These are phyloP conservation scores for Rauvolfia tetraphylla DNA, from an alignment of 257 asterid species.

Conservation along the genomic window DNA sequence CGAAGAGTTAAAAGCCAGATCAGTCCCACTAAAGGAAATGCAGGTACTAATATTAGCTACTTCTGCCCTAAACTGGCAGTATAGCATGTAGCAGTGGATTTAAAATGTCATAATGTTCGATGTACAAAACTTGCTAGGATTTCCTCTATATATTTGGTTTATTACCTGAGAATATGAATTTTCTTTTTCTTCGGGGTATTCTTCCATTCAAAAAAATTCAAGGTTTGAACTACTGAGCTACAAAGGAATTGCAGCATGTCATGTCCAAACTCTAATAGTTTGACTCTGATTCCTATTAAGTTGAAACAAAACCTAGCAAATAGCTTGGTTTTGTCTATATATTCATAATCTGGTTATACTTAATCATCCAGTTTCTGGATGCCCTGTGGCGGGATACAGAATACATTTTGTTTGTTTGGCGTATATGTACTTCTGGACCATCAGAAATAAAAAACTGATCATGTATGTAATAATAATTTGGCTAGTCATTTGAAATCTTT, in stretches of 20 bases:
- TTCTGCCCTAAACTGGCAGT: constrained; percentile 9
- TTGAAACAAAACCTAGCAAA: background rate
- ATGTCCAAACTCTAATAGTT: background rate
- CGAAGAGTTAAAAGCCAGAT: constrained; percentile 33
- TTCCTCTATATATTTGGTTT: constrained; percentile 4
- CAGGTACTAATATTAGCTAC: constrained; percentile 44
- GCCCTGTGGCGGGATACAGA: no score
- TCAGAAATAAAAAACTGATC: background rate
- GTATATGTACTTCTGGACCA: constrained; percentile 4
- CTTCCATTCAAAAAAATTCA: background rate
- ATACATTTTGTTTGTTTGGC: background rate
- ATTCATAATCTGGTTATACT: background rate
- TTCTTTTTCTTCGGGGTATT: background rate
- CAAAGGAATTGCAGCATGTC: background rate
- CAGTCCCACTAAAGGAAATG: constrained; percentile 29
- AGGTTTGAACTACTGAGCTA: background rate
- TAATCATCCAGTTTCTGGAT: background rate
- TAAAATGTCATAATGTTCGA: background rate
- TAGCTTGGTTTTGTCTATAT: background rate
- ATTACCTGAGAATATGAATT: background rate
- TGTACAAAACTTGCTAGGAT: background rate
- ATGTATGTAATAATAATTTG: background rate
- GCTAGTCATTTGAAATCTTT: background rate
- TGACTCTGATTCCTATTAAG: no score
- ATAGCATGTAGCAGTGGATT: background rate